Evolutionary conservation across 176 grass and related monocot species (phyloP), one percentile per base, ranked within the genome.

Genomic region (Carex parvula): DNA sequence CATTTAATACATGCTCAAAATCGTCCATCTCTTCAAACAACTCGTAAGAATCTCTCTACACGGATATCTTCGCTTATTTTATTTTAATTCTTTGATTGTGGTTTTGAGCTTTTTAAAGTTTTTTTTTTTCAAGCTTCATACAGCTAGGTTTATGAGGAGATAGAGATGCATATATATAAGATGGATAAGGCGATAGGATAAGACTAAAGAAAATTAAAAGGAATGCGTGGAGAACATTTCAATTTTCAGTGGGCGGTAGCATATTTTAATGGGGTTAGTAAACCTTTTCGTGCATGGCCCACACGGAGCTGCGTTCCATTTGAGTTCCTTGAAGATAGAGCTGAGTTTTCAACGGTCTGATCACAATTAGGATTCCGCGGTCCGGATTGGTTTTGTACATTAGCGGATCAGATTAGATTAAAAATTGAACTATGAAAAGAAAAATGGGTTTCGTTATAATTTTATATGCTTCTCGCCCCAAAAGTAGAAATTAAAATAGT

Each of bases 201-300:
- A 60, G 35, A 55, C 35, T 21, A 41, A 59, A 13, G 22, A 8
- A 5, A 41, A 81, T 10, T 9, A 46, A 17, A 64, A 16, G 13
- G 17, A 62, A 81, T 81, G 79, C 79, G 79, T 81, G 79, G 79
- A 81, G 79, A 81, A 81, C 79, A 81, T 81, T 81, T 81, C 58
- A 44, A 16, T 81, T 81, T 81, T 81, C 58, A 44, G 30, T 81
- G 58, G 79, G 58, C 33, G 79, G 79, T 48, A 33, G 73, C 46
- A 50, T 57, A 57, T 78, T 78, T 78, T 33, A 78, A 57, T 78
- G 48, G 50, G 20, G 29, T 57, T 32, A 56, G 24, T 3, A 55
- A 55, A 77, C 73, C 50, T 56, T 77, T 77, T 77, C 32, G 11
- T 10, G n/a, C 56, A 42, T 70, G 66, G 35, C 39, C 39, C 15